These are phyloP conservation scores for Lachnellula subtilissima DNA, from an alignment of 2,329 filamentous ascomycete species.

Conservation along the genomic window DNA sequence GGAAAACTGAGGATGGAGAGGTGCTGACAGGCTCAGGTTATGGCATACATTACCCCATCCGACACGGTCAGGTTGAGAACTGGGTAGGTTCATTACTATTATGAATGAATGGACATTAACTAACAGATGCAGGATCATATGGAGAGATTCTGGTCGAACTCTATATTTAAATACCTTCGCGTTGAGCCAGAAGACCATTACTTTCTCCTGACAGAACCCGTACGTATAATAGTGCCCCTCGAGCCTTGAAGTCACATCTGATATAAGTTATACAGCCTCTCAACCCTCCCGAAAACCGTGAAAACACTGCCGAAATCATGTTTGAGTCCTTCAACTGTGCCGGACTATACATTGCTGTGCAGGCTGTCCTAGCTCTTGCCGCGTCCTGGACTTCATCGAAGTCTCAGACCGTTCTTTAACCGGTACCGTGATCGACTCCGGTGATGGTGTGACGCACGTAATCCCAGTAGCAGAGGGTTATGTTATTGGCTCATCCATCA, in stretches of 20 bases:
- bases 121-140: conserved; percentile 72
- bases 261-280: conserved; percentile 59
- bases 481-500: conserved; percentile 98
- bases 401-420: conserved; percentile 94
- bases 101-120: conserved; percentile 3
- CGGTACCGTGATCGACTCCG: conserved; percentile 96
- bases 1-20: not conserved
- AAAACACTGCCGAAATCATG: conserved; percentile 99
- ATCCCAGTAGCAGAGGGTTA: conserved; percentile 98
- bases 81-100: conserved; percentile 58
- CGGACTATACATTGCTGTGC: conserved; percentile 96
- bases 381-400: conserved; percentile 97
- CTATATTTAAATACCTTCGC: conserved; percentile 98
- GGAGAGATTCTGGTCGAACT: conserved; percentile 99
- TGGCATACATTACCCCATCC: conserved; percentile 93
- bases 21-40: conserved; percentile 57
- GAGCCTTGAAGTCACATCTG: conserved; percentile 1
- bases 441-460: conserved; percentile 97
- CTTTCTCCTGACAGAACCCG: conserved; percentile 95
- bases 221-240: conserved; percentile 42
- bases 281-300: conserved; percentile 97
- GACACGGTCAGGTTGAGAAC: conserved; percentile 97
- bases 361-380: conserved; percentile 91
- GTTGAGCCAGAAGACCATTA: conserved; percentile 99
- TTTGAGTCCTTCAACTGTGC: conserved; percentile 99